Percentiles rank a stretch among this genome's conserved stretches.
phyloP scores from a whole-genome alignment of 2,329 filamentous ascomycete species.

The Neonectria ditissima region DNA sequence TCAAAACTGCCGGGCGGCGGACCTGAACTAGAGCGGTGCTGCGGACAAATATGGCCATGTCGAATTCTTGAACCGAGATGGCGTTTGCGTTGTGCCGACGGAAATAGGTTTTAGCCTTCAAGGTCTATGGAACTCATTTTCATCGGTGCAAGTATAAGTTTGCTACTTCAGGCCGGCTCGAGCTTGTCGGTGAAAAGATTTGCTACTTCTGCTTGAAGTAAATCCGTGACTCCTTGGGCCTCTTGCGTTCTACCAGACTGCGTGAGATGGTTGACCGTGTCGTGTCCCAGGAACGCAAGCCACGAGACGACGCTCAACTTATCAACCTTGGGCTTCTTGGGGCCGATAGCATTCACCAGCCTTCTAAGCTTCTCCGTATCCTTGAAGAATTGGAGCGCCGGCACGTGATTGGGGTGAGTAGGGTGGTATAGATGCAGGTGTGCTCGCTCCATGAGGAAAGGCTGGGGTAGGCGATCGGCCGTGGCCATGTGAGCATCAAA shows the following conservation, averaged over 20 bases:
- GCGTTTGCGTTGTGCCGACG: neutral
- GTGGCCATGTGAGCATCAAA: conserved; percentile 66
- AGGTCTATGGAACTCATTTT: no score
- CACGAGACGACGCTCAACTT: conserved; percentile 50
- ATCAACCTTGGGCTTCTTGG: conserved; percentile 44
- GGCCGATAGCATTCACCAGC: conserved; percentile 40
- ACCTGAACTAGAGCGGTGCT: no score
- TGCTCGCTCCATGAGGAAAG: conserved; percentile 59
- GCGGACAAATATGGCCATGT: neutral
- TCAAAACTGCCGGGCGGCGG: neutral
- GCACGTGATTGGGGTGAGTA: conserved; percentile 58
- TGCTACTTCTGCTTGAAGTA: conserved; percentile 53
- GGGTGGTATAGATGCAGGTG: conserved; percentile 69
- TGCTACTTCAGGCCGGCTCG: conserved; percentile 36
- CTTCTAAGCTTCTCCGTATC: conserved; percentile 47
- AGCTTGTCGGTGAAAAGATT: conserved; percentile 43
- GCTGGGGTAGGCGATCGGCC: conserved; percentile 53
- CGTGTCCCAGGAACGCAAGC: conserved; percentile 57
- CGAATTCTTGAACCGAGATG: neutral
- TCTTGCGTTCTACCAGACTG: conserved; percentile 55
- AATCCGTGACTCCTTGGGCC: conserved; percentile 54
- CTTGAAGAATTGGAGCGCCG: conserved; percentile 61
- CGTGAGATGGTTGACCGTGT: conserved; percentile 60
- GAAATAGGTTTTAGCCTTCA: neutral
- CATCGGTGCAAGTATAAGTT: neutral